These are phyloP conservation scores for Lentinula sp. DNA, from an alignment of 768 basidiomycete genomes.

Conservation along the genomic window DNA sequence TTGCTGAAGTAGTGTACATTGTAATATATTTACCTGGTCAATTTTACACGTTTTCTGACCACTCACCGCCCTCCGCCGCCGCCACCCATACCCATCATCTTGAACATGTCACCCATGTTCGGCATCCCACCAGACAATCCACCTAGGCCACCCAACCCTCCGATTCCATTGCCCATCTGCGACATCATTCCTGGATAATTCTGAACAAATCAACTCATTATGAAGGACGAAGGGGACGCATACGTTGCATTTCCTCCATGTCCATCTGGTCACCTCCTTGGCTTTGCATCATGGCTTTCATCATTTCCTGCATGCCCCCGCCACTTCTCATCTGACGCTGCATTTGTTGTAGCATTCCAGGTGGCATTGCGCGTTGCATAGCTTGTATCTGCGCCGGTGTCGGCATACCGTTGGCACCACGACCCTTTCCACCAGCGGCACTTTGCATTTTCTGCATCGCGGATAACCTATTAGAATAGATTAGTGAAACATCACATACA, in stretches of 20 bases:
- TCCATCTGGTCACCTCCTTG: conserved; percentile 86
- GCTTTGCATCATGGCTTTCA: conserved; percentile 97
- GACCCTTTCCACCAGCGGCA: conserved; percentile 79
- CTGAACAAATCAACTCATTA: conserved; percentile 8
- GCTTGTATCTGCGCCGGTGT: conserved; percentile 91
- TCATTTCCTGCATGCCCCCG: conserved; percentile 95
- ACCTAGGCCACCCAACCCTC: conserved; percentile 53
- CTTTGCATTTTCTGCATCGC: conserved; percentile 92
- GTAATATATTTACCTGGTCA: not conserved
- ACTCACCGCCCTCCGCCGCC: conserved; percentile 29
- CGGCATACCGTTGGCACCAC: conserved; percentile 84
- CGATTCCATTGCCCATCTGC: conserved; percentile 70
- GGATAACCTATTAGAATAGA: conserved; percentile 48
- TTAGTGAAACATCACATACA: not conserved
- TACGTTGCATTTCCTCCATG: conserved; percentile 94
- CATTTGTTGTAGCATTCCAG: conserved; percentile 94
- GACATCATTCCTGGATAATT: conserved; percentile 71
- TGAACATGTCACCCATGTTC: conserved; percentile 74
- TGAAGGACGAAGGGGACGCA: conserved; percentile 17
- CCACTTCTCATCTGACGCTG: conserved; percentile 74
- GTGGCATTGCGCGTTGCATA: conserved; percentile 94
- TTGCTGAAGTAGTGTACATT: not conserved
- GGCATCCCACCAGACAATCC: conserved; percentile 52
- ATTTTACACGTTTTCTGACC: not conserved
- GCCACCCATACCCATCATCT: conserved; percentile 74